Evolutionary conservation across 1,139 yeast genomes (phyloP), one percentile per base, ranked within the genome.

Genomic region (Ashbya aceris): DNA sequence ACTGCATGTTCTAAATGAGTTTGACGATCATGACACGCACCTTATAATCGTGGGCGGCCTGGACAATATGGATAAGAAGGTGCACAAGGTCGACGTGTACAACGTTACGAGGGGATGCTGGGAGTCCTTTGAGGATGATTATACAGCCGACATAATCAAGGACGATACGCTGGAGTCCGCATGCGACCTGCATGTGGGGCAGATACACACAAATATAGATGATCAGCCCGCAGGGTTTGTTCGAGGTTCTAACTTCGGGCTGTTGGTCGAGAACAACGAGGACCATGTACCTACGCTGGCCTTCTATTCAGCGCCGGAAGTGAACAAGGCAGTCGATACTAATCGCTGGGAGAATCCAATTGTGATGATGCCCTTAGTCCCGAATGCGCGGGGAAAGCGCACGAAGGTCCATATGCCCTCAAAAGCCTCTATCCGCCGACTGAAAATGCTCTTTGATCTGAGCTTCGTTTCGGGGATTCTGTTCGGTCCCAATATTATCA

Each of bases 401-500:
- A 46, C 61, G 42, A 47, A 54, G 2, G 35, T 49, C 4, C 48
- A 52, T 7, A 42, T 43, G 3, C 43, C 45, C 13, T 47, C 43
- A 27, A 34, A 42, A 1, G 26, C 43, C 1, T 49, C 50, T 5
- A 47, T 58, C 1, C 65, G 67, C 2, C 49, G 57, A 43, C 40
- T 49, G 10, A 48, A 49, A 27, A 46, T 48, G 14, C 59, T 60
- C 11, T 48, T 46, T 30, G 70, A 70, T 39, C 60, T 81, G 38
- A 59, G 67, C 29, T 73, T 67, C 49, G 83, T 85, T 5, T 69
- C 76, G 0, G 77, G 81, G 23, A 83, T 79, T 1, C 55, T 70
- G 8, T 80, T 79, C 55, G 86, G 87, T 6, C 77, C 77, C 44
- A 79, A 77, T 51, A 55, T 80, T 12, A 73, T 81, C 7, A 65